Evolutionary conservation across 108 stramenopile species (phyloP), one percentile per base, ranked within the genome.

Genomic region (Cyclotella sp.): DNA sequence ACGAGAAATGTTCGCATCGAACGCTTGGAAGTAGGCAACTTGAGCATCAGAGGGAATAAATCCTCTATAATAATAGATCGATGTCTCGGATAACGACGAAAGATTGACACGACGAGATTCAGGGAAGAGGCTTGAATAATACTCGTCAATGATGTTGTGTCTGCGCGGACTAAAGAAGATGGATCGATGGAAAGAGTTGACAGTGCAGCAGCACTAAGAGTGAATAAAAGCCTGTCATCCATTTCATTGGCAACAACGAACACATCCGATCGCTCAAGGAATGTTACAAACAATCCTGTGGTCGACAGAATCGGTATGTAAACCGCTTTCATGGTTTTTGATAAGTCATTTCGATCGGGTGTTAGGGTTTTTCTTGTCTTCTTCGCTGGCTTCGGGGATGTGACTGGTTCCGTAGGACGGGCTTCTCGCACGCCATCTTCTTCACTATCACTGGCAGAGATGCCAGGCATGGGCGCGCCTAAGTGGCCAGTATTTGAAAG

Each of bases 21-120:
- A 68, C 85, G 77, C 82, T 94, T 96, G 12, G 85, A 88, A 1
- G 90, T 83, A 15, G 97, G 96, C 45, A 98, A 67, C 77, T 93
- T 93, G 44, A 93, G 84, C 86, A 97, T 81, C 70, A 96, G 40
- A 0, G 95, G 94, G 62, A 96, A 96, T 19, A 98, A 59, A 77
- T 98, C 97, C 84, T 97, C 96, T 46, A 97, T 41, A 54, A 98
- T 93, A 47, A 93, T 86, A 34, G 88, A 72, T 21, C 97, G 93
- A 70, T 93, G 90, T 11, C 76, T 65, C 30, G 88, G 86, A 85
- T 95, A 87, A 0, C 76, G 76, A 57, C 89, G 84, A 84, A 93
- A 94, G 19, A 94, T 89, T 19, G 86, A 75, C 8, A 91, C 91
- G 22, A 93, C 70, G 15, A 94, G 63, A 54, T 77, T 65, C 71